phyloP scores from a whole-genome alignment of 2,329 filamentous ascomycete genomes.

The Fusarium setosum region DNA sequence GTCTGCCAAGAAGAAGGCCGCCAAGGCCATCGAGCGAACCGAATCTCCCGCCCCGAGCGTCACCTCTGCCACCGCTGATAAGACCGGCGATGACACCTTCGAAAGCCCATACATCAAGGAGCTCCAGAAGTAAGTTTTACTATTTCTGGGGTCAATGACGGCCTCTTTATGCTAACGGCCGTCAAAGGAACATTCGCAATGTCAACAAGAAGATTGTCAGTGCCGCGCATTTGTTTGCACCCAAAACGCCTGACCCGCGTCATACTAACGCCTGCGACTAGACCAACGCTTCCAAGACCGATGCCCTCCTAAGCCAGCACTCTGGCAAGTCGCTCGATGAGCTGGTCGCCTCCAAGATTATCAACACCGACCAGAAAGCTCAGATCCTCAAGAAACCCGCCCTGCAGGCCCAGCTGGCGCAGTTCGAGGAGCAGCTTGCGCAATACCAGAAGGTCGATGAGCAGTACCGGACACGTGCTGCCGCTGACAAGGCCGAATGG shows the following conservation, averaged over 20 bases:
- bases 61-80: conserved; percentile 59
- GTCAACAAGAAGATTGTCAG: conserved; percentile 93
- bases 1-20: conserved; percentile 74
- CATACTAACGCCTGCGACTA: conserved; percentile 48
- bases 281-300: conserved; percentile 79
- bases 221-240: conserved; percentile 35
- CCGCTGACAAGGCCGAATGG: conserved; percentile 68
- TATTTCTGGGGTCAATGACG: neutral
- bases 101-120: conserved; percentile 89
- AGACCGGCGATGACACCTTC: conserved; percentile 65
- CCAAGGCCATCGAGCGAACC: conserved; percentile 62
- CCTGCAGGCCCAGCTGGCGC: conserved; percentile 74
- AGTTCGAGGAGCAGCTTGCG: conserved; percentile 78
- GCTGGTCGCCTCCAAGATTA: conserved; percentile 75
- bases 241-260: conserved; percentile 11
- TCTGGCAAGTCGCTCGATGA: conserved; percentile 78
- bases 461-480: conserved; percentile 73
- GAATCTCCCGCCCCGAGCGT: conserved; percentile 65
- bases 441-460: conserved; percentile 82
- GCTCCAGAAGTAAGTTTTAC: conserved; percentile 80
- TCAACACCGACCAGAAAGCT: conserved; percentile 84
- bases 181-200: conserved; percentile 84
- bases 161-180: conserved; percentile 28
- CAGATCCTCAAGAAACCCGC: conserved; percentile 81
- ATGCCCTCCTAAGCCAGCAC: conserved; percentile 76